Conservation (phyloP, 768 basidiomycete species). For the Astraeus odoratus region DNA sequence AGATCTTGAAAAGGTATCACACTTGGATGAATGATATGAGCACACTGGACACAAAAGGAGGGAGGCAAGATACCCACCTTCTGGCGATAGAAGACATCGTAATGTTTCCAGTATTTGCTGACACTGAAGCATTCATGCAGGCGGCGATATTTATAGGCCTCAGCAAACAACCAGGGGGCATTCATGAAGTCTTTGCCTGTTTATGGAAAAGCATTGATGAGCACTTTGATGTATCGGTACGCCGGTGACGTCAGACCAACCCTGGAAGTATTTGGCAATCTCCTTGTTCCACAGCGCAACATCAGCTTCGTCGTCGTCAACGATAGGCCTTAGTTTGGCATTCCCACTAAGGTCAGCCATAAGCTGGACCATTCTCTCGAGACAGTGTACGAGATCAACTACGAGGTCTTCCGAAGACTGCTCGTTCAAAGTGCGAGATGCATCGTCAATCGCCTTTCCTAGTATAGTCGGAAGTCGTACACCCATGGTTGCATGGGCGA, state of each 20-base stretch:
- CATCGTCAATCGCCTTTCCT: slow-evolving; percentile 92
- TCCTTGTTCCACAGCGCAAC: slow-evolving; percentile 97
- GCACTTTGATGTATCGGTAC: neutral
- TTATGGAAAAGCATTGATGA: neutral
- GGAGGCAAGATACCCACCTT: slow-evolving; percentile 42
- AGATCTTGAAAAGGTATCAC: slow-evolving; percentile 94
- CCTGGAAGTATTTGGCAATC: slow-evolving; percentile 91
- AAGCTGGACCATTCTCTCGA: slow-evolving; percentile 84
- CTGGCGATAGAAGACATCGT: slow-evolving; percentile 94
- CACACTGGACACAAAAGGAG: neutral
- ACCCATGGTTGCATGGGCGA: slow-evolving; percentile 92
- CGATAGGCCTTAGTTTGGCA: slow-evolving; percentile 76
- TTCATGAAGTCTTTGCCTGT: slow-evolving; percentile 89
- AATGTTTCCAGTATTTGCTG: slow-evolving; percentile 83
- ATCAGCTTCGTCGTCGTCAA: slow-evolving; percentile 88
- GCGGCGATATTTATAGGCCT: slow-evolving; percentile 89
- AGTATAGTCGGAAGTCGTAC: slow-evolving; percentile 93
- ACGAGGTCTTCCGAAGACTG: slow-evolving; percentile 78
- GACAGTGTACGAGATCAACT: slow-evolving; percentile 77
- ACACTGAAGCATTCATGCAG: slow-evolving; percentile 91
- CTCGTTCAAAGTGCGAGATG: slow-evolving; percentile 81
- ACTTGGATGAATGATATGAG: slow-evolving; percentile 36
- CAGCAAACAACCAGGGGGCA: slow-evolving; percentile 94
- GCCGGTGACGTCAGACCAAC: slow-evolving; percentile 30
- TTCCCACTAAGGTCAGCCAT: slow-evolving; percentile 85